Evolutionary conservation across 805 yeast species (phyloP).

Genomic region (Ogataea thermomethanolica): DNA sequence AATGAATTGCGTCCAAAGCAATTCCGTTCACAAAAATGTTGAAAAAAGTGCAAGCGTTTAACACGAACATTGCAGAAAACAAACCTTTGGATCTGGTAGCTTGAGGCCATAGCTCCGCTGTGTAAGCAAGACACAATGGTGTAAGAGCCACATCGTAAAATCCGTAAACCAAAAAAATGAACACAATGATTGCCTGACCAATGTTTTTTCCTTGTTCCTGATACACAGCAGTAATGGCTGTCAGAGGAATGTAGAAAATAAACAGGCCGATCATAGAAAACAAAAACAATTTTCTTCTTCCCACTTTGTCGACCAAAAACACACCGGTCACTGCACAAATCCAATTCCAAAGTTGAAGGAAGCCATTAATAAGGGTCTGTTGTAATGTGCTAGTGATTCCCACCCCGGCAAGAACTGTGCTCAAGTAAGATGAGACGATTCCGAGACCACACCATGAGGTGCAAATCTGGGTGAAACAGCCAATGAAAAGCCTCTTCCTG

Average conservation of each 20-base stretch:
- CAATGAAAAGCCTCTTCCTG: conserved; percentile 37
- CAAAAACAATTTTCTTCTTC: conserved; percentile 37
- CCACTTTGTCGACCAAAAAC: conserved; percentile 29
- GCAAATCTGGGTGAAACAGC: conserved; percentile 29
- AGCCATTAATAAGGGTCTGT: conserved; percentile 50
- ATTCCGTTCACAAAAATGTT: conserved; percentile 30
- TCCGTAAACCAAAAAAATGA: conserved; percentile 30
- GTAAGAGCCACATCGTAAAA: conserved; percentile 41
- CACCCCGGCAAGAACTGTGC: conserved; percentile 44
- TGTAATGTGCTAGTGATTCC: conserved; percentile 45
- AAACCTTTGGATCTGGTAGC: conserved; percentile 60
- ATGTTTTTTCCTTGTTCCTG: conserved; percentile 7
- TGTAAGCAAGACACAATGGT: conserved; percentile 44
- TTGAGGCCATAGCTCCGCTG: conserved; percentile 49
- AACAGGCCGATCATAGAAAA: conserved; percentile 36
- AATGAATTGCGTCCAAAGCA: conserved; percentile 36
- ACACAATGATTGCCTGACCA: conserved; percentile 19
- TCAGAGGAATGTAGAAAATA: conserved; percentile 40
- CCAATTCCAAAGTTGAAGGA: conserved; percentile 45
- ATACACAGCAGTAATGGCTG: conserved; percentile 40
- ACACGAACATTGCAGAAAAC: conserved; percentile 33
- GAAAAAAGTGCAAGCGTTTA: conserved; percentile 18
- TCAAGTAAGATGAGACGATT: conserved; percentile 43
- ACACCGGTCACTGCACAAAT: conserved; percentile 31
- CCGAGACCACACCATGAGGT: conserved; percentile 45